These are phyloP conservation scores for Cryptosporidium tyzzeri DNA, from an alignment of 169 alveolate species.

Conservation along the genomic window DNA sequence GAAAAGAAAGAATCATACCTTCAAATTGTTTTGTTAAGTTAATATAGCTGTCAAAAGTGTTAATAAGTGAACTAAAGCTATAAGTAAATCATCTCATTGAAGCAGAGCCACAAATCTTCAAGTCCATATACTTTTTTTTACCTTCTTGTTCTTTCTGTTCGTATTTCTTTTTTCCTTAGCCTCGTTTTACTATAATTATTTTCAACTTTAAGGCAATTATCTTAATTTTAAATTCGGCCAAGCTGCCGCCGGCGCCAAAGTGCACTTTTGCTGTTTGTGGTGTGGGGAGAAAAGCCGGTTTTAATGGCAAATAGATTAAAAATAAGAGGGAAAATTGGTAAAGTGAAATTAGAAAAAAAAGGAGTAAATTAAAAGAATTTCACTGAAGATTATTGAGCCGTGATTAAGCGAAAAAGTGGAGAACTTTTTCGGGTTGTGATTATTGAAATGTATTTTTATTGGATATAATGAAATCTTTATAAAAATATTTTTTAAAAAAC, in stretches of 20 bases:
- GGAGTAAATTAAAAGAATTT: neutral
- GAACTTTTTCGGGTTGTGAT: neutral
- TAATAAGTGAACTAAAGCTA: neutral
- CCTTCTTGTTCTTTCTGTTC: neutral
- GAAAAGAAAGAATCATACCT: neutral
- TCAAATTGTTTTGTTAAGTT: neutral
- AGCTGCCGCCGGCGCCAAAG: conserved; percentile 46
- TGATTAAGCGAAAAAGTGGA: neutral
- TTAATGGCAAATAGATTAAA: neutral
- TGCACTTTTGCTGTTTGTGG: conserved; percentile 71
- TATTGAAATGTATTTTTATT: neutral
- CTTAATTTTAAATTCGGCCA: neutral
- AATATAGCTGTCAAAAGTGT: neutral
- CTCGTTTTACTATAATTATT: neutral
- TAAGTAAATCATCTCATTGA: neutral
- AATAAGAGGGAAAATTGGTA: neutral
- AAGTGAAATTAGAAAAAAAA: neutral
- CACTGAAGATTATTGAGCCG: neutral
- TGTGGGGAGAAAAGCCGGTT: conserved; percentile 61
- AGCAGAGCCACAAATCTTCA: neutral
- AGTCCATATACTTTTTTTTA: neutral
- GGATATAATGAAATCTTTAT: neutral
- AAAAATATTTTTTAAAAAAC: neutral
- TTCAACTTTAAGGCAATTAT: neutral
- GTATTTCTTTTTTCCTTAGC: neutral